Conservation (phyloP, 257 asterid species). For the Phtheirospermum japonicum region DNA sequence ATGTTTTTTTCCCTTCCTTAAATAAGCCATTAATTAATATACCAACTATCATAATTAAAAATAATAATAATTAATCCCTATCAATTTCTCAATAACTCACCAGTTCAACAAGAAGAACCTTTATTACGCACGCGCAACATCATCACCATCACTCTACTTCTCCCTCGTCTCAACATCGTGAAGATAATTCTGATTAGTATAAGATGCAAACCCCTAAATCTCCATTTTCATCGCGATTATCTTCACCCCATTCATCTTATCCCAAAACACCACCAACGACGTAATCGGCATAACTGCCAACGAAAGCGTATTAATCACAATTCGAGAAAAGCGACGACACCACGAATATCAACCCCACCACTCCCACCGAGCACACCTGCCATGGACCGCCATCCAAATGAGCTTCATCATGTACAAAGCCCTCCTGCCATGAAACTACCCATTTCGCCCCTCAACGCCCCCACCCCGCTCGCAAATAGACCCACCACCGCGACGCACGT, state of each 20-base stretch:
- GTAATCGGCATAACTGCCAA: slow-evolving; percentile 83
- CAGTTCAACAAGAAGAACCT: too few species aligned
- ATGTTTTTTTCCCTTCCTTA: too few species aligned
- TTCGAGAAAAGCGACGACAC: slow-evolving; percentile 89
- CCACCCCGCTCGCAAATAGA: too few species aligned
- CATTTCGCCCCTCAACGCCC: slow-evolving; percentile 60
- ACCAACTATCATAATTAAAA: too few species aligned
- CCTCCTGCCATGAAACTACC: slow-evolving; percentile 48
- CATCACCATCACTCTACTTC: slow-evolving; percentile 21
- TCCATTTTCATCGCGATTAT: slow-evolving; percentile 70
- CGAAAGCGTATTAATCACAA: slow-evolving; percentile 82
- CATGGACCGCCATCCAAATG: slow-evolving; percentile 80
- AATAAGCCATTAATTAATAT: too few species aligned
- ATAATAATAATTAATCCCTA: too few species aligned
- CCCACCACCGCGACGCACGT: too few species aligned
- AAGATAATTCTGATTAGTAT: slow-evolving; percentile 77
- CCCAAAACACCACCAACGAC: slow-evolving; percentile 66
- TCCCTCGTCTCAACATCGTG: slow-evolving; percentile 49
- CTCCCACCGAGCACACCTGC: slow-evolving; percentile 80
- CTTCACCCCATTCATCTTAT: slow-evolving; percentile 68
- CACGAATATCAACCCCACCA: too few species aligned
- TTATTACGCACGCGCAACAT: background rate
- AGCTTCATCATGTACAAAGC: slow-evolving; percentile 65
- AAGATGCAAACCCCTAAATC: slow-evolving; percentile 76
- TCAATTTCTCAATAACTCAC: too few species aligned